Percentiles rank a stretch among this genome's conserved stretches.
phyloP scores from a whole-genome alignment of 768 basidiomycete genomes.

The Trametes maxima region DNA sequence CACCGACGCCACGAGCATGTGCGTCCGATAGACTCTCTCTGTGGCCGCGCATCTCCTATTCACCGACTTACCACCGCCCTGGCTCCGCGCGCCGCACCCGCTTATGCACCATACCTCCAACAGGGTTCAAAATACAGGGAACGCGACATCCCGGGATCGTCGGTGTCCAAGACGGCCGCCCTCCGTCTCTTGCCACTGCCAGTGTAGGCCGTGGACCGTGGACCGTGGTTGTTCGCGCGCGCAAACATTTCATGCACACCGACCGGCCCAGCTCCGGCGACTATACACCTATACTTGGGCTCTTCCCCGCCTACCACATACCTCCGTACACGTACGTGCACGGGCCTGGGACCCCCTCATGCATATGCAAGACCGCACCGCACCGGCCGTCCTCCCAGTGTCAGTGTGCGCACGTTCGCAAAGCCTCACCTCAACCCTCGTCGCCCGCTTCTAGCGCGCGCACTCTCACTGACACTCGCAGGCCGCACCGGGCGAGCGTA shows the following conservation, averaged over 20 bases:
- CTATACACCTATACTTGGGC: not conserved
- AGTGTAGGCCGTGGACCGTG: no score
- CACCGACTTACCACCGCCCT: constrained; percentile 17
- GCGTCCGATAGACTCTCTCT: not conserved
- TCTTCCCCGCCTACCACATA: not conserved
- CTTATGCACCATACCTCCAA: constrained; percentile 5
- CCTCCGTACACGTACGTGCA: no score
- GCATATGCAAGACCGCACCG: not conserved
- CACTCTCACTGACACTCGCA: no score
- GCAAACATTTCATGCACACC: no score
- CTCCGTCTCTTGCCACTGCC: no score
- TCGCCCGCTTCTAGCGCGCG: no score
- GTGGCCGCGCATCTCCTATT: constrained; percentile 12
- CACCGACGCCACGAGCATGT: constrained; percentile 20
- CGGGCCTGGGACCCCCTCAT: not conserved
- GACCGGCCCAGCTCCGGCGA: not conserved
- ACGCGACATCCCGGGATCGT: no score
- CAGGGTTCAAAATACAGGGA: not conserved
- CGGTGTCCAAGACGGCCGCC: not conserved
- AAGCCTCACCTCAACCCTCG: no score
- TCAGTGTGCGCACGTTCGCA: no score
- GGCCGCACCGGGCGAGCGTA: not conserved
- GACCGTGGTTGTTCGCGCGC: no score
- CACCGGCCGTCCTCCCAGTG: not conserved
- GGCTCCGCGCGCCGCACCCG: not conserved